Conservation (phyloP, 208 protist genomes). For the Naegleria lovaniensis region DNA sequence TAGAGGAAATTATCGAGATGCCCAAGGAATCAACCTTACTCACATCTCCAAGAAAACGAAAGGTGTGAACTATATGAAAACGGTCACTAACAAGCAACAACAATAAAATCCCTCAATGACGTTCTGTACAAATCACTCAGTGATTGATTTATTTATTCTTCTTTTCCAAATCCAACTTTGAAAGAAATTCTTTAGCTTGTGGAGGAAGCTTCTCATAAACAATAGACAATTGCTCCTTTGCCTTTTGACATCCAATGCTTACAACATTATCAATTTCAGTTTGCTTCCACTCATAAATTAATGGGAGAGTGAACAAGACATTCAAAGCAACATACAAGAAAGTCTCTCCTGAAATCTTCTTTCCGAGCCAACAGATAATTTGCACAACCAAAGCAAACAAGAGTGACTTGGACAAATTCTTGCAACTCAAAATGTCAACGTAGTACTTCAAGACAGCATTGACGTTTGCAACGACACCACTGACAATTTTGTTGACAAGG, state of each 20-base stretch:
- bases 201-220: background rate
- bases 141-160: background rate
- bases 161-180: background rate
- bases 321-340: background rate
- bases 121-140: background rate
- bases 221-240: background rate
- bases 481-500: background rate
- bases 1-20: background rate
- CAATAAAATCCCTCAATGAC: no score
- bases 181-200: background rate
- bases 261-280: background rate
- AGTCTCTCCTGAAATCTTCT: background rate
- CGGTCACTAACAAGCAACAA: no score
- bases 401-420: background rate
- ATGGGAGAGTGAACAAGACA: background rate
- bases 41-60: background rate
- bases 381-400: background rate
- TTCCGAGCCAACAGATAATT: background rate
- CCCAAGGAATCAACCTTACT: background rate
- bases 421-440: background rate
- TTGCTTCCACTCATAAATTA: constrained; percentile 24
- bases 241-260: background rate
- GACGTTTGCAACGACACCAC: background rate
- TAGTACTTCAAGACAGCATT: background rate
- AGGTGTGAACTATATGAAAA: background rate